These are phyloP conservation scores for Neofusicoccum sp. DNA, from an alignment of 2,329 filamentous ascomycete species.

Conservation along the genomic window DNA sequence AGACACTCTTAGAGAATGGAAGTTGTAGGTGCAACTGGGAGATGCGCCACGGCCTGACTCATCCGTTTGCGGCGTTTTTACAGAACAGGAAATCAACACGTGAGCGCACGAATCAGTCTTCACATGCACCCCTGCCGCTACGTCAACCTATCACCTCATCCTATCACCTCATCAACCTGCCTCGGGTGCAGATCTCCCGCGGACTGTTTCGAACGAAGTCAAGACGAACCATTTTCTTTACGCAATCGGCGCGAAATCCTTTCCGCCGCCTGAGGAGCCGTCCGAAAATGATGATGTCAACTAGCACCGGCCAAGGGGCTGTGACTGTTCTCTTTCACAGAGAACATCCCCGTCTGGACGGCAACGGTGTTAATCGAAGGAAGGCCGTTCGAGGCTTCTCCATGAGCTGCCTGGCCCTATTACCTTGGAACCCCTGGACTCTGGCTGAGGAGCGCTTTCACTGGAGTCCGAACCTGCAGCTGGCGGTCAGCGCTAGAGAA, in stretches of 20 bases:
- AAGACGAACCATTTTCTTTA: background rate
- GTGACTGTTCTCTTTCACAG: background rate
- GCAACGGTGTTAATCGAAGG: background rate
- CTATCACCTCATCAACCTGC: too few species aligned
- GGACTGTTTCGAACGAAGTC: background rate
- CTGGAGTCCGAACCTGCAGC: too few species aligned
- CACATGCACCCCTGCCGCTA: background rate
- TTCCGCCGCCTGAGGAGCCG: background rate
- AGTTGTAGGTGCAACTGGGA: too few species aligned
- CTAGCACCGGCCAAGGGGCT: background rate
- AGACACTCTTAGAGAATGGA: too few species aligned
- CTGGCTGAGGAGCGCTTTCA: too few species aligned
- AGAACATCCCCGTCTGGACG: background rate
- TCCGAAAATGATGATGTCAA: background rate
- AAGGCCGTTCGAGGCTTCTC: too few species aligned
- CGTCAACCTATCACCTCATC: conserved; percentile 12
- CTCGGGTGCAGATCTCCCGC: conserved; percentile 12
- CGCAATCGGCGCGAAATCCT: conserved; percentile 5
- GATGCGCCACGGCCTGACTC: too few species aligned
- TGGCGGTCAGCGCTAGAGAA: too few species aligned
- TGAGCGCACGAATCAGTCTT: background rate
- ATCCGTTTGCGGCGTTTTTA: too few species aligned
- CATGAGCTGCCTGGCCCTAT: too few species aligned
- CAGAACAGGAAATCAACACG: too few species aligned
- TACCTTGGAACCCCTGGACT: too few species aligned